phyloP scores from a whole-genome alignment of 768 basidiomycete genomes.

The Paxillus rubicundulus region DNA sequence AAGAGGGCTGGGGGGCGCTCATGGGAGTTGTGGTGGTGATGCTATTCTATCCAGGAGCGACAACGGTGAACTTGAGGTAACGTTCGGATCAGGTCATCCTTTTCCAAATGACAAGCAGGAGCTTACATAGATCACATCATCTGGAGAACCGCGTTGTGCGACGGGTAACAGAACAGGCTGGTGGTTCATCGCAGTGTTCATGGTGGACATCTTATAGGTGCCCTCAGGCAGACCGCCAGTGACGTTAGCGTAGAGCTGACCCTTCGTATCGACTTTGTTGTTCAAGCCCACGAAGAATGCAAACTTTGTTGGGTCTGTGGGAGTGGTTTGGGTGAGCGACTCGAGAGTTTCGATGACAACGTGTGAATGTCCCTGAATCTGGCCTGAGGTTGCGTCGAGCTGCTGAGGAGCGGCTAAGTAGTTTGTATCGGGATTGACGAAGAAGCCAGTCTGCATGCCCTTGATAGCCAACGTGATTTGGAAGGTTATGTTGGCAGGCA shows the following conservation, averaged over 20 bases:
- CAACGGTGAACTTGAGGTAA: conserved; percentile 26
- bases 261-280: conserved; percentile 38
- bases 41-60: conserved; percentile 5
- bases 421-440: conserved; percentile 52
- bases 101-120: background rate
- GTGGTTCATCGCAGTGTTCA: conserved; percentile 48
- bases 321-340: conserved; percentile 46
- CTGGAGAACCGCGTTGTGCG: conserved; percentile 41
- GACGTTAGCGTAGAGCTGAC: conserved; percentile 47
- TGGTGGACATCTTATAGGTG: conserved; percentile 43
- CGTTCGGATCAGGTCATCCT: conserved; percentile 4
- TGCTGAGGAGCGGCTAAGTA: conserved; percentile 58
- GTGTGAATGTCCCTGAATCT: conserved; percentile 61
- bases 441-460: conserved; percentile 51
- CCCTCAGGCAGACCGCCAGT: conserved; percentile 54
- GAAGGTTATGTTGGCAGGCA: conserved; percentile 49
- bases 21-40: conserved; percentile 10
- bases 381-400: conserved; percentile 41
- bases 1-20: conserved; percentile 1
- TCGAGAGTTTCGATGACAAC: conserved; percentile 55
- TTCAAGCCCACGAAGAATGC: conserved; percentile 61
- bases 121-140: conserved; percentile 42
- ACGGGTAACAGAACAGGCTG: conserved; percentile 37
- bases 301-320: conserved; percentile 50
- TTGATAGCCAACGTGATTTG: conserved; percentile 48